Conservation (phyloP, 352 stramenopile species). For the Blastocystis hominis region DNA sequence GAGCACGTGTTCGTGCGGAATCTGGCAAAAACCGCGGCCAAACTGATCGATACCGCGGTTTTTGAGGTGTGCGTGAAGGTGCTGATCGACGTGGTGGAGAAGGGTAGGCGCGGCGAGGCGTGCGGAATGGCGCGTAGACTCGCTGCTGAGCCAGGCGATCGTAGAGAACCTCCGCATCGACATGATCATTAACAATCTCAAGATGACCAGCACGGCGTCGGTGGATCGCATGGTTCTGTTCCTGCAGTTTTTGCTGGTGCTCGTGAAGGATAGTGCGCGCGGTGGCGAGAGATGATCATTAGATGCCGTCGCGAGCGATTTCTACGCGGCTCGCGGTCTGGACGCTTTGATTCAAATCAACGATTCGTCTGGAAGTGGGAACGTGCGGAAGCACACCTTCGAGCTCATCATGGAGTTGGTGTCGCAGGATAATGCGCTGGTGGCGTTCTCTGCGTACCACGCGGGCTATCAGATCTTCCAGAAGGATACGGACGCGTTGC, state of each 20-base stretch:
- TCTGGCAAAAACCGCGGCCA: not conserved
- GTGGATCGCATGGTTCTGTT: constrained; percentile 15
- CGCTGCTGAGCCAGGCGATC: not conserved
- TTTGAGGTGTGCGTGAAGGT: not conserved
- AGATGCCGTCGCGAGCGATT: not conserved
- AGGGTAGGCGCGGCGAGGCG: not conserved
- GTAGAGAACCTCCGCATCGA: not conserved
- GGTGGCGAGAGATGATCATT: not conserved
- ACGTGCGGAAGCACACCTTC: constrained; percentile 38
- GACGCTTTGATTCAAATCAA: constrained; percentile 51
- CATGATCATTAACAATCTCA: constrained; percentile 30
- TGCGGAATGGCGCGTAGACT: not conserved
- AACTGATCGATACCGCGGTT: not conserved
- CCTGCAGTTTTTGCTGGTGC: not conserved
- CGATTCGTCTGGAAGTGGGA: not conserved
- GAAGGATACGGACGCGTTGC: not conserved
- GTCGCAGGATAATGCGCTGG: not conserved
- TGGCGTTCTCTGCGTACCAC: constrained; percentile 21
- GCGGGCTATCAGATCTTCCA: constrained; percentile 39
- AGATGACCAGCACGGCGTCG: not conserved
- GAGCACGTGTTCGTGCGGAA: not conserved
- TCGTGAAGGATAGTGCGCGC: not conserved
- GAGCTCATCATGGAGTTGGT: not conserved
- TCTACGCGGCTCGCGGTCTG: constrained; percentile 7
- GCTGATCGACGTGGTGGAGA: not conserved